A percentile compares a stretch with the other conserved stretches of the same genome.
phyloP scores from a whole-genome alignment of 768 basidiomycete species.

The Amanita rimosa region DNA sequence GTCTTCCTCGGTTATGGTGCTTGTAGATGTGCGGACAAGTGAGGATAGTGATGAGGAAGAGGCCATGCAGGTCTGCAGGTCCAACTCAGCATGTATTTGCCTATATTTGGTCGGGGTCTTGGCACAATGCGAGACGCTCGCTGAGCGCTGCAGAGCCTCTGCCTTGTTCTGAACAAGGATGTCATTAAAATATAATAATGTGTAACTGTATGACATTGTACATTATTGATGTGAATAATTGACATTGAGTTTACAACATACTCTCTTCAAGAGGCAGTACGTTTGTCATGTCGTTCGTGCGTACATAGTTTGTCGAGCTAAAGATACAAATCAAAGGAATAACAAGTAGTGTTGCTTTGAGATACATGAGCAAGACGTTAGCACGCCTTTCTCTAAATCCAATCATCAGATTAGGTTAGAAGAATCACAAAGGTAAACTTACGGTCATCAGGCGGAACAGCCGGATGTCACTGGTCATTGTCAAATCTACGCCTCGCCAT shows the following conservation, averaged over 20 bases:
- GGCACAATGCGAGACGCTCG: too few species aligned
- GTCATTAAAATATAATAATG: too few species aligned
- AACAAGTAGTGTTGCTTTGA: neutral
- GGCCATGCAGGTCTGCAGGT: neutral
- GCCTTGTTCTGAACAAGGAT: too few species aligned
- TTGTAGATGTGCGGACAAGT: conserved; percentile 75
- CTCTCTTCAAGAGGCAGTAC: neutral
- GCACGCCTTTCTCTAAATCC: neutral
- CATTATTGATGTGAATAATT: neutral
- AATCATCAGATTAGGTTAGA: conserved; percentile 11
- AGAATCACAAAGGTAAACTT: conserved; percentile 17
- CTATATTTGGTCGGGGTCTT: neutral
- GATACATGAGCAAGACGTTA: neutral
- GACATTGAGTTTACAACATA: too few species aligned
- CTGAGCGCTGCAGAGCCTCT: too few species aligned
- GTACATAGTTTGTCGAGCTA: neutral
- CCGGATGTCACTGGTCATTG: conserved; percentile 37
- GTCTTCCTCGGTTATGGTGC: conserved; percentile 68
- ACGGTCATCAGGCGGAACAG: conserved; percentile 42
- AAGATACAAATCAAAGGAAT: conserved; percentile 6
- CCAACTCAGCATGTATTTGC: neutral
- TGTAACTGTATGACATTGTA: too few species aligned
- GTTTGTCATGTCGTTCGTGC: too few species aligned
- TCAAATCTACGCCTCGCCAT: conserved; percentile 44
- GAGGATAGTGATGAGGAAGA: conserved; percentile 56